Evolutionary conservation across 108 stramenopile genomes (phyloP).

Genomic region (Nitzschia sp.): DNA sequence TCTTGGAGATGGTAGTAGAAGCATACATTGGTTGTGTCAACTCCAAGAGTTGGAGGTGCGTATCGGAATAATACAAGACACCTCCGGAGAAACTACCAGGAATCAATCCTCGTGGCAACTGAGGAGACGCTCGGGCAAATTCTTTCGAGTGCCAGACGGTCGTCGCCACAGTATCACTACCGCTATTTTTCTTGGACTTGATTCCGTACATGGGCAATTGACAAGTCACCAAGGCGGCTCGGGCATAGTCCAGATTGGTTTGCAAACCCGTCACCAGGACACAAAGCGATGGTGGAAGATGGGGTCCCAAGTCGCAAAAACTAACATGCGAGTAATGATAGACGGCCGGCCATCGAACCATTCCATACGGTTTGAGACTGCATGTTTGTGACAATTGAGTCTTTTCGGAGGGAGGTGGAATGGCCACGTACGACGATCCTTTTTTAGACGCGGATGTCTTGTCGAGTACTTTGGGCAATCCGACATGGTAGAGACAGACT

Average conservation of each 20-base stretch:
- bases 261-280: constrained; percentile 24
- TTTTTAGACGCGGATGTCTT: neutral
- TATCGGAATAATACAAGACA: constrained; percentile 27
- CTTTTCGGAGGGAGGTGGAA: constrained; percentile 21
- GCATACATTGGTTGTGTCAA: constrained; percentile 9
- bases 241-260: constrained; percentile 30
- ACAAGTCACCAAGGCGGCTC: constrained; percentile 22
- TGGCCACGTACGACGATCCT: constrained; percentile 7
- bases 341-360: constrained; percentile 22
- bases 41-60: constrained; percentile 17
- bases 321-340: constrained; percentile 13
- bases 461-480: constrained; percentile 37
- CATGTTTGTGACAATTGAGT: constrained; percentile 34
- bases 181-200: neutral
- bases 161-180: constrained; percentile 1
- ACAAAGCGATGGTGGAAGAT: constrained; percentile 25
- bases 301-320: constrained; percentile 52
- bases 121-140: neutral
- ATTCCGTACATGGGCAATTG: constrained; percentile 21
- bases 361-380: constrained; percentile 27
- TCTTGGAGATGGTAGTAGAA: constrained; percentile 14
- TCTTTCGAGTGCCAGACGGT: constrained; percentile 31
- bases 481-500: constrained; percentile 69
- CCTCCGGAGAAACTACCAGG: constrained; percentile 16
- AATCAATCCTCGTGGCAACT: constrained; percentile 21